Percentiles rank a stretch among this genome's conserved stretches.
phyloP scores from a whole-genome alignment of 805 yeast species.

The Saccharomycopsis javanensis region DNA sequence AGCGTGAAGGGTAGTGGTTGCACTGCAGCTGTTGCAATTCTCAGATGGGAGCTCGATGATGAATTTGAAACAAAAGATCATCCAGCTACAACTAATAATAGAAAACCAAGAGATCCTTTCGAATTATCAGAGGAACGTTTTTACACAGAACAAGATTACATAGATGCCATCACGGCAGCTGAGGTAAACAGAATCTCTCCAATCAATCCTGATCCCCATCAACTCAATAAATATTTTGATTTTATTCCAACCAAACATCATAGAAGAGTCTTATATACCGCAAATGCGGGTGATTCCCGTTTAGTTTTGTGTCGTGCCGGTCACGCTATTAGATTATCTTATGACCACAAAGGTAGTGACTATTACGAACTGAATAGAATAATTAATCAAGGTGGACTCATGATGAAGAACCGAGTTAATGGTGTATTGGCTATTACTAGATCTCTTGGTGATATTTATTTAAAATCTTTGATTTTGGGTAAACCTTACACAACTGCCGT shows the following conservation, averaged over 20 bases:
- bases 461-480: conserved; percentile 82
- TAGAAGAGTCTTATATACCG: conserved; percentile 75
- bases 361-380: conserved; percentile 66
- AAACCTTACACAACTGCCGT: conserved; percentile 89
- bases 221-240: conserved; percentile 33
- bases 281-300: conserved; percentile 92
- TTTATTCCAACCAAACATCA: conserved; percentile 41
- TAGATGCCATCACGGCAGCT: neutral
- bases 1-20: conserved; percentile 75
- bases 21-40: conserved; percentile 89
- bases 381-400: conserved; percentile 70
- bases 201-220: conserved; percentile 20
- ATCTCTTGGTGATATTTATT: conserved; percentile 86
- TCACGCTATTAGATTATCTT: conserved; percentile 66
- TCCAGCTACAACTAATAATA: conserved; percentile 13
- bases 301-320: conserved; percentile 71
- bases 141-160: neutral
- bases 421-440: conserved; percentile 94
- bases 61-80: conserved; percentile 13
- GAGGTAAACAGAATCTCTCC: conserved; percentile 13
- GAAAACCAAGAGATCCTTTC: conserved; percentile 13
- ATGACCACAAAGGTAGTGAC: conserved; percentile 92
- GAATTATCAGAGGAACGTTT: conserved; percentile 5
- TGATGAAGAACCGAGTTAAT: conserved; percentile 85
- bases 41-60: conserved; percentile 65